A percentile compares a stretch with the other conserved stretches of the same genome.
Evolutionary conservation across 2,329 filamentous ascomycete genomes (phyloP).

Genomic region (Fusarium phyllophilum): DNA sequence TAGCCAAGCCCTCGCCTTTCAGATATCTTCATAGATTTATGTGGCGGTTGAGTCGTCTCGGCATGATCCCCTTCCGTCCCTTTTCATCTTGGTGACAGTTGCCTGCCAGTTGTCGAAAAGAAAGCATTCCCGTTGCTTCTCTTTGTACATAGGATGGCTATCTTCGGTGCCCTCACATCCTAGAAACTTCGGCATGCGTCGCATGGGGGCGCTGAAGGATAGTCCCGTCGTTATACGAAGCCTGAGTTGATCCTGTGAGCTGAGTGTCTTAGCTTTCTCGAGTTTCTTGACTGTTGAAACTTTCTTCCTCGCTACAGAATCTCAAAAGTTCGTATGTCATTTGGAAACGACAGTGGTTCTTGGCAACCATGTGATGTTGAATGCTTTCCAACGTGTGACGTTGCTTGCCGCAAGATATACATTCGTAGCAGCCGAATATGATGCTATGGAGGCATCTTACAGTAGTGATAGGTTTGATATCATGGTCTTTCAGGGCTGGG

Average conservation of each 20-base stretch:
- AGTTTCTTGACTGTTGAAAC: not conserved
- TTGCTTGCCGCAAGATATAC: constrained; percentile 60
- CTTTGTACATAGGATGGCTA: not conserved
- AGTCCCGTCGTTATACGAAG: too few relatives aligned
- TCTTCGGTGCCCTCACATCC: not conserved
- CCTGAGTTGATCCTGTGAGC: not conserved
- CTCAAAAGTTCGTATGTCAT: constrained; percentile 52
- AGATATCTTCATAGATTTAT: not conserved
- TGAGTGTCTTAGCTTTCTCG: not conserved
- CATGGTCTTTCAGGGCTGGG: constrained; percentile 51
- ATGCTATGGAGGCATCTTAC: constrained; percentile 60
- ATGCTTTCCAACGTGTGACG: constrained; percentile 56
- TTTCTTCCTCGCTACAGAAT: constrained; percentile 40
- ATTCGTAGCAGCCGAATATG: constrained; percentile 60
- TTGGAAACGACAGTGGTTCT: constrained; percentile 60
- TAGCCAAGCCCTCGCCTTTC: not conserved
- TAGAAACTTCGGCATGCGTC: not conserved
- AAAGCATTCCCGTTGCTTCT: not conserved
- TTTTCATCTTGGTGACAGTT: not conserved
- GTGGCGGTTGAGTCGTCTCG: not conserved
- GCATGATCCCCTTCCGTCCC: not conserved
- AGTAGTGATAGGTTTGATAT: constrained; percentile 57
- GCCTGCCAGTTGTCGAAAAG: not conserved
- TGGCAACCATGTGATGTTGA: constrained; percentile 61
- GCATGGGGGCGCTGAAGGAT: not conserved